A percentile compares a stretch with the other conserved stretches of the same genome.
phyloP scores from a whole-genome alignment of 257 asterid genomes.

The Sherardia arvensis region DNA sequence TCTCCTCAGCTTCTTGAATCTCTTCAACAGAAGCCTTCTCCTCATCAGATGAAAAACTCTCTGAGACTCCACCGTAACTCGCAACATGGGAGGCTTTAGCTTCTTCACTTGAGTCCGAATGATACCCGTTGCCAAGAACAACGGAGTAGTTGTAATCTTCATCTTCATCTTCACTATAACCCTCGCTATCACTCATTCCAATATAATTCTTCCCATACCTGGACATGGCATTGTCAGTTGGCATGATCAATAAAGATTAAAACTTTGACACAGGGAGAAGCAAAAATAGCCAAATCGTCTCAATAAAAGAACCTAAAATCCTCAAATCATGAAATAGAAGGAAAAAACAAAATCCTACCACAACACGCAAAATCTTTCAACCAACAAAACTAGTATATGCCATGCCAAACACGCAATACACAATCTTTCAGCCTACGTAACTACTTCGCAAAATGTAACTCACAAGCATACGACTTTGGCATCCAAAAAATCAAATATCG shows the following conservation, averaged over 20 bases:
- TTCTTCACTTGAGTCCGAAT: slow-evolving; percentile 61
- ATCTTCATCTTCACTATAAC: slow-evolving; percentile 30
- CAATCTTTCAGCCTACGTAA: not conserved
- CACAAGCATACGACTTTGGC: not conserved
- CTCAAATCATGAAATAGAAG: no score
- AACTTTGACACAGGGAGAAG: not conserved
- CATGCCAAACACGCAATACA: not conserved
- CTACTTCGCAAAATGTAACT: no score
- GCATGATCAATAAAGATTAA: slow-evolving; percentile 1
- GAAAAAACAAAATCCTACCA: not conserved
- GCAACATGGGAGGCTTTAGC: slow-evolving; percentile 23
- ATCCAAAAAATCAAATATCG: not conserved
- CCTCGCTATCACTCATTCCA: slow-evolving; percentile 69
- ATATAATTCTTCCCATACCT: slow-evolving; percentile 77
- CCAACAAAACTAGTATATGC: not conserved
- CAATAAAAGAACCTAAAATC: not conserved
- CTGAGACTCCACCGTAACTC: slow-evolving; percentile 30
- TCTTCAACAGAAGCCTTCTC: slow-evolving; percentile 34
- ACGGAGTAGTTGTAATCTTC: slow-evolving; percentile 52
- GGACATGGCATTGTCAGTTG: slow-evolving; percentile 7
- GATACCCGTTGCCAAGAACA: slow-evolving; percentile 38
- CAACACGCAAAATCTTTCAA: not conserved
- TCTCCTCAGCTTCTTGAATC: slow-evolving; percentile 18
- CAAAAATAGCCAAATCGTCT: not conserved
- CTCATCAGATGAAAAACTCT: slow-evolving; percentile 44